Conservation (phyloP, 805 yeast genomes). For the Blastobotrys muscicola region DNA sequence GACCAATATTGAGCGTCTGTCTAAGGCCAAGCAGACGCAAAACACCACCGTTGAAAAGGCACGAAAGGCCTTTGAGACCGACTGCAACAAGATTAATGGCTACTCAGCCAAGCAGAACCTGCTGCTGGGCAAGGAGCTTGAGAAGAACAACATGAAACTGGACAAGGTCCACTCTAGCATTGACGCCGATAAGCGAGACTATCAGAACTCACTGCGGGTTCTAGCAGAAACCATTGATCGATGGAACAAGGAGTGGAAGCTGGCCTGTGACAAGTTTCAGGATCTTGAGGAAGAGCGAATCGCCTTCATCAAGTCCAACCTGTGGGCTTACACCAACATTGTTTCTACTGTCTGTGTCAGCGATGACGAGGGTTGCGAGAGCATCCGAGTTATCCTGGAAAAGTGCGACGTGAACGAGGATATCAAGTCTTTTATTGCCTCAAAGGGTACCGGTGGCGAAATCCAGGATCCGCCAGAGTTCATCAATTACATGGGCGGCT, state of each 20-base stretch:
- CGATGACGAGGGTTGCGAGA: constrained; percentile 69
- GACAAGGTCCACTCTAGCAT: constrained; percentile 38
- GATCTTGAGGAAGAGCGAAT: constrained; percentile 63
- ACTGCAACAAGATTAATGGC: constrained; percentile 49
- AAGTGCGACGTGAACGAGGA: constrained; percentile 56
- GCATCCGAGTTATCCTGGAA: constrained; percentile 57
- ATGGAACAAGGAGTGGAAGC: constrained; percentile 67
- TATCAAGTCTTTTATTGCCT: constrained; percentile 41
- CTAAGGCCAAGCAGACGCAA: constrained; percentile 35
- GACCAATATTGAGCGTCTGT: constrained; percentile 44
- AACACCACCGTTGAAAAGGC: constrained; percentile 27
- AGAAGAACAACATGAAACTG: constrained; percentile 47
- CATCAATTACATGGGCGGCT: constrained; percentile 47
- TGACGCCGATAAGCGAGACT: constrained; percentile 41
- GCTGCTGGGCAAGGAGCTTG: constrained; percentile 66
- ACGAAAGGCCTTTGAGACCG: constrained; percentile 43
- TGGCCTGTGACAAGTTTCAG: constrained; percentile 53
- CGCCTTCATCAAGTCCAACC: constrained; percentile 54
- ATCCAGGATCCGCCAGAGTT: constrained; percentile 53
- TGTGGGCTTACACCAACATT: constrained; percentile 72
- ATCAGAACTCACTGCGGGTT: constrained; percentile 44
- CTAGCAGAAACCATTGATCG: constrained; percentile 48
- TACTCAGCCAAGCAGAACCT: constrained; percentile 53
- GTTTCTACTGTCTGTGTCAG: constrained; percentile 68
- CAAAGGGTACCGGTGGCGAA: constrained; percentile 55